Evolutionary conservation across 1,284 basidiomycete genomes (phyloP), one percentile per base, ranked within the genome.

Genomic region (Puccinia polysora): DNA sequence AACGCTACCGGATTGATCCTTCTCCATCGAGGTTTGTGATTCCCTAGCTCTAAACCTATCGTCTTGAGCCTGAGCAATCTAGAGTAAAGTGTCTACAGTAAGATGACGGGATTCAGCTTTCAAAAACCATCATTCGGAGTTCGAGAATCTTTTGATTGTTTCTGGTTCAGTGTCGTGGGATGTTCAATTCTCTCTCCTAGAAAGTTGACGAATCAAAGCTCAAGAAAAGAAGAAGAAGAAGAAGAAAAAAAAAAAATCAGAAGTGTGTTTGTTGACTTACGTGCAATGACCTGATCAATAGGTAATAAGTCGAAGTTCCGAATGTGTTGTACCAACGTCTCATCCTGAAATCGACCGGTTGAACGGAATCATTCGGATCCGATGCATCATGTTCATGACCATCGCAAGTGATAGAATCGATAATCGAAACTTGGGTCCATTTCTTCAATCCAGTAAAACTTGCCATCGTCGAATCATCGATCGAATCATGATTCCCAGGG

Each of bases 1-100:
- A 72, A 55, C 30, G 59, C 69, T n/a, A 63, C 59, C 20, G 69
- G 69, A 72, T 72, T 72, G 60, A 72, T 64, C 25, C 69, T 32
- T 55, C 52, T 63, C 69, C 69, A 72, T n/a, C 36, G 25, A 18
- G 69, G 69, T 7, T 59, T 56, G 8, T 70, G 43, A 6, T 28
- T 36, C 4, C 59, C 60, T 14, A 72, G 20, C 40, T 64, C 60
- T 2, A 56, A 23, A 7, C 58, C 58, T 49, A 63, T 56, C 1
- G 32, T 55, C n/a, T 72, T 72, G 18, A 72, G 40, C 25, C 55
- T 52, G 4, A 63, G 40, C 49, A 72, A 56, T 28, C 69, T 59
- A 25, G 49, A 63, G 59, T 72, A 72, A 14, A 72, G 58, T 43
- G 50, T 63, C 69, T 72, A 36, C 23, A 20, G 10, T 36, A 2